A percentile compares a stretch with the other conserved stretches of the same genome.
phyloP scores from a whole-genome alignment of 345 rosid species.

The Sonneratia alba region DNA sequence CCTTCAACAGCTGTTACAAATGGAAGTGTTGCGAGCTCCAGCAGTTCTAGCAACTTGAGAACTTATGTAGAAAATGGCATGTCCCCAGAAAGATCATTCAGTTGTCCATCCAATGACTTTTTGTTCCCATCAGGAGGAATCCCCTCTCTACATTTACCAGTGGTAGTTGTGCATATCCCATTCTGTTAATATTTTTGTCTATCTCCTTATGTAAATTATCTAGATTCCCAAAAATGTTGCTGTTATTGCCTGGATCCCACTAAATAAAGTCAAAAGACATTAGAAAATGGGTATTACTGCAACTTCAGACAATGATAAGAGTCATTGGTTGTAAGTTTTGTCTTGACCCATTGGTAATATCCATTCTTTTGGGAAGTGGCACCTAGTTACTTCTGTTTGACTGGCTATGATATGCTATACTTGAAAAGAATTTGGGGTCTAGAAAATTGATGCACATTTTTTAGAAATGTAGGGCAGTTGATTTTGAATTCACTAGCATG shows the following conservation, averaged over 20 bases:
- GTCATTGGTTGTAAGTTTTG: neutral
- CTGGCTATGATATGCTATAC: neutral
- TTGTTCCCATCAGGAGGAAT: slow-evolving; percentile 59
- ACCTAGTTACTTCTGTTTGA: neutral
- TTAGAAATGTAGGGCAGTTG: neutral
- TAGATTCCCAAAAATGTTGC: neutral
- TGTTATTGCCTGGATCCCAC: neutral
- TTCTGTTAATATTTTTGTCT: neutral
- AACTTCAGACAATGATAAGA: neutral
- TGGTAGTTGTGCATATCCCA: slow-evolving; percentile 44
- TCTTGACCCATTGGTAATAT: neutral
- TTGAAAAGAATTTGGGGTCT: neutral
- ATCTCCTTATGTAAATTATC: neutral
- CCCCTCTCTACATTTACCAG: slow-evolving; percentile 77
- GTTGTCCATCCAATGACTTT: slow-evolving; percentile 38
- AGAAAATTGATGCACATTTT: neutral
- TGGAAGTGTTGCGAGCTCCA: slow-evolving; percentile 67
- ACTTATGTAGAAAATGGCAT: slow-evolving; percentile 53
- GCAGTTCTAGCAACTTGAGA: slow-evolving; percentile 36
- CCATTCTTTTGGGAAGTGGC: neutral
- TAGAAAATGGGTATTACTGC: neutral
- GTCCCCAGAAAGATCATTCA: slow-evolving; percentile 32
- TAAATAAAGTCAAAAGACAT: neutral
- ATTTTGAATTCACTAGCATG: neutral
- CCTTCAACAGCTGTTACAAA: slow-evolving; percentile 54